These are phyloP conservation scores for Spathaspora arborariae DNA, from an alignment of 805 yeast genomes.

Conservation along the genomic window DNA sequence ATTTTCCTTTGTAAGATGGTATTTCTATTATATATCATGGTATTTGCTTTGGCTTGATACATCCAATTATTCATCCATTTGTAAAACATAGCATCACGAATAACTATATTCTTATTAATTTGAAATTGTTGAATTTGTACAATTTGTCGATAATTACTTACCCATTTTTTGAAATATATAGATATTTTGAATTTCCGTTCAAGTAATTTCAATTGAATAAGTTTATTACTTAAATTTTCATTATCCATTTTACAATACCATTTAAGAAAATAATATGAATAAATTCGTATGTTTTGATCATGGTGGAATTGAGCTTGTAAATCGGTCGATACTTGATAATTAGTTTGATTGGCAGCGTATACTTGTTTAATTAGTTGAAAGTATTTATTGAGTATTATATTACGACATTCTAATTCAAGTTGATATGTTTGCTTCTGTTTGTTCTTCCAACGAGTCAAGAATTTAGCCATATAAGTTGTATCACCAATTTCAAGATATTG, in stretches of 20 bases:
- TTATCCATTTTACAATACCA: slow-evolving; percentile 11
- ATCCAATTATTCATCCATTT: slow-evolving; percentile 2
- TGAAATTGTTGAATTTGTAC: slow-evolving; percentile 2
- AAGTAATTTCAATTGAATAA: slow-evolving; percentile 9
- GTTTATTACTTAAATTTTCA: slow-evolving; percentile 5
- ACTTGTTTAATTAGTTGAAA: background rate
- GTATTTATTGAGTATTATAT: background rate
- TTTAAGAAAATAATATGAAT: background rate
- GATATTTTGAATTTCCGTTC: slow-evolving; percentile 14
- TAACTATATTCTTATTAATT: no score
- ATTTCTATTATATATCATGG: slow-evolving; percentile 6
- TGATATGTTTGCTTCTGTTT: background rate
- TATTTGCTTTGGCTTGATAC: slow-evolving; percentile 7
- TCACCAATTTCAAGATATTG: background rate
- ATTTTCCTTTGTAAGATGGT: slow-evolving; percentile 1
- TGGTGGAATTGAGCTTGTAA: background rate
- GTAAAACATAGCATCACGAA: no score
- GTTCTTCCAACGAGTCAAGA: background rate
- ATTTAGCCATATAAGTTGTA: background rate
- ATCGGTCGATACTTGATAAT: background rate
- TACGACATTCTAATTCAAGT: background rate
- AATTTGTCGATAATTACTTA: slow-evolving; percentile 1
- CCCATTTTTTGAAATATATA: slow-evolving; percentile 16
- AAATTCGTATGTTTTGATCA: background rate
- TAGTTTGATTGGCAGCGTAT: background rate